phyloP scores from a whole-genome alignment of 2,329 filamentous ascomycete genomes.

The Sordariomycetes sp. region DNA sequence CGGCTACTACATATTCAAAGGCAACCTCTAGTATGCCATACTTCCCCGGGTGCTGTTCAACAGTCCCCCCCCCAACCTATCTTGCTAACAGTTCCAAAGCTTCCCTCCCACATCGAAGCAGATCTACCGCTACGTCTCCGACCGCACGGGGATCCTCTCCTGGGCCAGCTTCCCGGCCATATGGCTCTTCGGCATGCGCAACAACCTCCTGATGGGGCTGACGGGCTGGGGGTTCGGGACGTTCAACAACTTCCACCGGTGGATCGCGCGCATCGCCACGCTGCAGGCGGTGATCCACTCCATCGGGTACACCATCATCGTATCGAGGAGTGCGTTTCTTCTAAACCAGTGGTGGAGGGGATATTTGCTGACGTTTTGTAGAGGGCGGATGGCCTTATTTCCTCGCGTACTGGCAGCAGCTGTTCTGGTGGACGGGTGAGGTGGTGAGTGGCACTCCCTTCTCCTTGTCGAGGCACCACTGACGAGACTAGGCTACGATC shows the following conservation, averaged over 20 bases:
- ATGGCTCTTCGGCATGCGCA: constrained; percentile 58
- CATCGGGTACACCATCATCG: constrained; percentile 41
- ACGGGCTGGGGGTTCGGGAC: constrained; percentile 60
- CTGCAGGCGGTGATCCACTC: constrained; percentile 54
- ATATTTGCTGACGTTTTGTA: constrained; percentile 7
- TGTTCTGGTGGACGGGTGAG: constrained; percentile 40
- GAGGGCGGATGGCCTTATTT: constrained; percentile 27
- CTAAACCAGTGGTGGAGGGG: not conserved
- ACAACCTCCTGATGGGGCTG: constrained; percentile 54
- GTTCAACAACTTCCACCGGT: constrained; percentile 58
- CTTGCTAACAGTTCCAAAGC: constrained; percentile 12
- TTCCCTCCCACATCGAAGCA: constrained; percentile 22
- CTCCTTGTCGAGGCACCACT: not conserved
- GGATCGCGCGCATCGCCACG: constrained; percentile 52
- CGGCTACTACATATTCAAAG: constrained; percentile 24
- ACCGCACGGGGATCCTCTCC: constrained; percentile 53
- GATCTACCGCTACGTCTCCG: constrained; percentile 43
- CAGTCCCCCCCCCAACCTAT: not conserved
- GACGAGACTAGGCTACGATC: constrained; percentile 22
- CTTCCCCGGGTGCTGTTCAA: not conserved
- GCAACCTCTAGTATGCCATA: constrained; percentile 27
- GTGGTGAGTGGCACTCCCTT: constrained; percentile 21
- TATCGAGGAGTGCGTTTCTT: constrained; percentile 20
- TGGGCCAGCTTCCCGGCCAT: constrained; percentile 53
- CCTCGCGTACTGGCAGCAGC: constrained; percentile 23